phyloP scores from a whole-genome alignment of 495 filamentous ascomycete genomes.

The Trichoderma erinaceum region DNA sequence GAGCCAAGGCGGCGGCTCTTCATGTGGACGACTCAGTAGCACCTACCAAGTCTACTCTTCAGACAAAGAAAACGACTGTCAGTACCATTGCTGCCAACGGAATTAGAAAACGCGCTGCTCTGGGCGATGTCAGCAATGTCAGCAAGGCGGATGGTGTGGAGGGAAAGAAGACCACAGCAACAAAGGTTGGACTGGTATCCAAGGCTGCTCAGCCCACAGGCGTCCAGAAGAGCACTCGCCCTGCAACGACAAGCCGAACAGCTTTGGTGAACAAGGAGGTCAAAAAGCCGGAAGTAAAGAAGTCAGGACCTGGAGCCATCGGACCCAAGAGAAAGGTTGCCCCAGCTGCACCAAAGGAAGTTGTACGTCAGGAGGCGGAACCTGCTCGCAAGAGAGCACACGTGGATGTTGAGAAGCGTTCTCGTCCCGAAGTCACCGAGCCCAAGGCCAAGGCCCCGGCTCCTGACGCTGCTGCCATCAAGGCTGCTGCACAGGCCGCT shows the following conservation, averaged over 20 bases:
- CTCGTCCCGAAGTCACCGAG: slow-evolving; percentile 36
- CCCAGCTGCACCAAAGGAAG: slow-evolving; percentile 50
- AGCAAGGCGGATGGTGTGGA: slow-evolving; percentile 65
- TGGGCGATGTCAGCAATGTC: slow-evolving; percentile 95
- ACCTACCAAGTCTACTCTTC: slow-evolving; percentile 56
- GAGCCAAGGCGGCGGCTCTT: slow-evolving; percentile 82
- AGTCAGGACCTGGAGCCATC: slow-evolving; percentile 62
- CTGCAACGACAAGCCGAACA: slow-evolving; percentile 42
- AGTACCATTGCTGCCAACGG: slow-evolving; percentile 45
- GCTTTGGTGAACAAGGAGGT: slow-evolving; percentile 57
- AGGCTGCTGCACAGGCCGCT: slow-evolving; percentile 17
- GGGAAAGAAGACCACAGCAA: slow-evolving; percentile 60
- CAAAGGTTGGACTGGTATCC: slow-evolving; percentile 60
- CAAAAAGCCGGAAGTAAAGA: slow-evolving; percentile 70
- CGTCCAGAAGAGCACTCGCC: slow-evolving; percentile 56
- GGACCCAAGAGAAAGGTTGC: slow-evolving; percentile 56
- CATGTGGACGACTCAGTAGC: slow-evolving; percentile 48
- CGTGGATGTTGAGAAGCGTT: slow-evolving; percentile 29
- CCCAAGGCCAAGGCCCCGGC: slow-evolving; percentile 33
- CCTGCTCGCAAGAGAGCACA: slow-evolving; percentile 46
- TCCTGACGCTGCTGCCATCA: slow-evolving; percentile 25
- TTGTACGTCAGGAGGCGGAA: slow-evolving; percentile 49
- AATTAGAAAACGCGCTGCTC: slow-evolving; percentile 63
- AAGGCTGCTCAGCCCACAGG: slow-evolving; percentile 72
- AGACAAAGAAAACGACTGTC: slow-evolving; percentile 63